Evolutionary conservation across 495 filamentous ascomycete species (phyloP).

Genomic region (Tuber borchii): DNA sequence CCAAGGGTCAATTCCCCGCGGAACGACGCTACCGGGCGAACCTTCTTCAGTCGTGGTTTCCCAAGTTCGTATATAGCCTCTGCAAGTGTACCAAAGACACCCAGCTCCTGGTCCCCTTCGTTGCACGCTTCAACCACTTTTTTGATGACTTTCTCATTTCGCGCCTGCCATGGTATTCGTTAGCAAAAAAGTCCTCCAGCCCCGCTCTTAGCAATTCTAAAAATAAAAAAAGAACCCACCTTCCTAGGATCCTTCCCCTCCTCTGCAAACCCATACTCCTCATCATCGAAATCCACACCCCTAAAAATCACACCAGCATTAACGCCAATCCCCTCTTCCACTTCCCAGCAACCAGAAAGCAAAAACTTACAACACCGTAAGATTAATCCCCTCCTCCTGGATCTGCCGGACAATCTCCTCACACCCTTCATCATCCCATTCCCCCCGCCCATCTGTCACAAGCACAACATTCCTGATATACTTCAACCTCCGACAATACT

Average conservation of each 20-base stretch:
- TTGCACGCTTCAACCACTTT: constrained; percentile 50
- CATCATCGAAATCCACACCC: constrained; percentile 90
- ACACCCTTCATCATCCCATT: constrained; percentile 61
- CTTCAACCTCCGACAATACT: constrained; percentile 79
- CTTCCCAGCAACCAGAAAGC: background rate
- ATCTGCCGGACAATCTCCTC: constrained; percentile 64
- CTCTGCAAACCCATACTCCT: constrained; percentile 85
- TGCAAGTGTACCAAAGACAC: constrained; percentile 71
- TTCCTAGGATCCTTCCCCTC: constrained; percentile 73
- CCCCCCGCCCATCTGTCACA: constrained; percentile 69
- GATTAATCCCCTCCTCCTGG: constrained; percentile 65
- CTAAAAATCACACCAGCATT: constrained; percentile 45
- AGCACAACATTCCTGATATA: constrained; percentile 75
- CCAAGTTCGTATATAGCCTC: constrained; percentile 71
- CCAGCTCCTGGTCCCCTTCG: constrained; percentile 49
- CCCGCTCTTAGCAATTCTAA: background rate
- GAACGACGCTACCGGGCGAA: constrained; percentile 66
- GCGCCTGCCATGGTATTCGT: constrained; percentile 15
- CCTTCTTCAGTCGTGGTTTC: constrained; percentile 64
- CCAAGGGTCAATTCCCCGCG: constrained; percentile 77
- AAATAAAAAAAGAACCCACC: constrained; percentile 43
- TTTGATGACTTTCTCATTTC: constrained; percentile 64
- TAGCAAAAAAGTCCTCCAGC: constrained; percentile 1
- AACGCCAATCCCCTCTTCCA: background rate
- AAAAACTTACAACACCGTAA: constrained; percentile 65